Percentiles rank a stretch among this genome's conserved stretches.
Conservation (phyloP, 2,329 filamentous ascomycete species). For the Penicillium sp. region DNA sequence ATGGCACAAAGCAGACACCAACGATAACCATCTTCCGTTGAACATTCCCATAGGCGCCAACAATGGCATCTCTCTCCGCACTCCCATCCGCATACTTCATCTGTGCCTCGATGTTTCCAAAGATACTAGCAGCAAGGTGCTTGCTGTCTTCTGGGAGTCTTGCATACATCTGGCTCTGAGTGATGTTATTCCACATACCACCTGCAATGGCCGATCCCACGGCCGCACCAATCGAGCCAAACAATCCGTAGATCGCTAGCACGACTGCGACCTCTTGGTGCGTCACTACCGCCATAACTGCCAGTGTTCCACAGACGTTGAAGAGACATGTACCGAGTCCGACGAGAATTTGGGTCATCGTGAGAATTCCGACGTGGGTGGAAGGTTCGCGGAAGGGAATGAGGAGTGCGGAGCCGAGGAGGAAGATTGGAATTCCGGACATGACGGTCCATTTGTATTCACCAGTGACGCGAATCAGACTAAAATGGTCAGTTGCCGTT, state of each 20-base stretch:
- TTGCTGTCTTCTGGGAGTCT: slow-evolving; percentile 8
- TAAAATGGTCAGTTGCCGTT: not conserved
- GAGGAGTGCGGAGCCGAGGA: slow-evolving; percentile 6
- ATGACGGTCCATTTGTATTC: slow-evolving; percentile 13
- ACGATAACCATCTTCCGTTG: slow-evolving; percentile 49
- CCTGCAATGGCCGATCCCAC: slow-evolving; percentile 10
- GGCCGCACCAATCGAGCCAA: slow-evolving; percentile 7
- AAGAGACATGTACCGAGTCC: slow-evolving; percentile 10
- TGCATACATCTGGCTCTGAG: not conserved
- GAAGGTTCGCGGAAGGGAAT: slow-evolving; percentile 7
- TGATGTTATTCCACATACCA: slow-evolving; percentile 12
- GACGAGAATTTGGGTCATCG: slow-evolving; percentile 9
- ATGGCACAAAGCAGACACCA: slow-evolving; percentile 16
- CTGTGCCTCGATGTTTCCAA: slow-evolving; percentile 11
- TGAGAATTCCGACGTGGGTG: slow-evolving; percentile 8
- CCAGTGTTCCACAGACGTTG: slow-evolving; percentile 5
- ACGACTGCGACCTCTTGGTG: slow-evolving; percentile 12
- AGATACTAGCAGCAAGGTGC: slow-evolving; percentile 5
- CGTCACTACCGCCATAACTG: slow-evolving; percentile 8
- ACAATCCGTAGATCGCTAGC: slow-evolving; percentile 8
- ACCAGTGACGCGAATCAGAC: slow-evolving; percentile 8
- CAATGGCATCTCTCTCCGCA: slow-evolving; percentile 46
- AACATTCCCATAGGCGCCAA: slow-evolving; percentile 49
- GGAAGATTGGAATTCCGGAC: slow-evolving; percentile 8
- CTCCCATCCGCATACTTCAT: slow-evolving; percentile 43